phyloP scores from a whole-genome alignment of 306 rosid genomes.

The Lagenaria siceraria region DNA sequence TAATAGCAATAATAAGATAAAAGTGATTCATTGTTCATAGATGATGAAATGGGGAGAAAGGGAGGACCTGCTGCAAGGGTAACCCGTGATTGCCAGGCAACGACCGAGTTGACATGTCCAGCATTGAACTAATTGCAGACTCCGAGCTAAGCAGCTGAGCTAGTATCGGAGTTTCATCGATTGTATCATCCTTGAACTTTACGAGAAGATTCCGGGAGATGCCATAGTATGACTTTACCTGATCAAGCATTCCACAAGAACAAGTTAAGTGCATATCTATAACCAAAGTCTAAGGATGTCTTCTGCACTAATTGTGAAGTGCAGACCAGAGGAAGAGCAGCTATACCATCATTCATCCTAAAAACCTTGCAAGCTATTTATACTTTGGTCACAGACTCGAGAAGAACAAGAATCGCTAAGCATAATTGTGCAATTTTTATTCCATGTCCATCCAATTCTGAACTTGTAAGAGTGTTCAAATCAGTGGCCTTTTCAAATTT shows the following conservation, averaged over 20 bases:
- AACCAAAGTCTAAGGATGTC: neutral
- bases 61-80: constrained; percentile 80
- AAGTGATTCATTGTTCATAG: neutral
- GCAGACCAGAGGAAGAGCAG: neutral
- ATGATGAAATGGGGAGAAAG: neutral
- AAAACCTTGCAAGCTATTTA: neutral
- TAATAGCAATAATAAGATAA: neutral
- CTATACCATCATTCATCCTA: neutral
- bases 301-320: neutral
- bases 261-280: neutral
- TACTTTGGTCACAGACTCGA: neutral
- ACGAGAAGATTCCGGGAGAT: constrained; percentile 81
- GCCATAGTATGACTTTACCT: constrained; percentile 92
- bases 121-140: constrained; percentile 78
- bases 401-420: neutral
- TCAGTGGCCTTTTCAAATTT: neutral
- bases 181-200: constrained; percentile 72
- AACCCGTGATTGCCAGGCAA: constrained; percentile 88
- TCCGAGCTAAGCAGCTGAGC: constrained; percentile 85
- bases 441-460: neutral
- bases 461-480: neutral
- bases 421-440: neutral
- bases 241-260: constrained; percentile 12
- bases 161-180: constrained; percentile 72
- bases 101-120: constrained; percentile 88